These are phyloP conservation scores for Deinandra increscens DNA, from an alignment of 129 eudicot species.

Conservation along the genomic window DNA sequence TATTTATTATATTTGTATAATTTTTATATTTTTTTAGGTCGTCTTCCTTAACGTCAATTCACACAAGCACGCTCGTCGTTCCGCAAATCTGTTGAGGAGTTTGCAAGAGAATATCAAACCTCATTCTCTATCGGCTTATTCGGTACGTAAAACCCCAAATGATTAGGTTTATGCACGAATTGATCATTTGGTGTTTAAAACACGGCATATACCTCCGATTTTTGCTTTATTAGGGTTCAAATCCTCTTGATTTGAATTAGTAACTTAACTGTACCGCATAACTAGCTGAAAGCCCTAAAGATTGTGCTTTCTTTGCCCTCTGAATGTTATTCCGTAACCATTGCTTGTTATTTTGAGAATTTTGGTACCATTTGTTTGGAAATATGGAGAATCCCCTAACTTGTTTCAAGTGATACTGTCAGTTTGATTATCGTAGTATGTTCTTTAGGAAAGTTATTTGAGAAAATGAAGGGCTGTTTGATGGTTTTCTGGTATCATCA, in stretches of 20 bases:
- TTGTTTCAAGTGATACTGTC: background rate
- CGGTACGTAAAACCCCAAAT: constrained; percentile 18
- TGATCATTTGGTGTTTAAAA: background rate
- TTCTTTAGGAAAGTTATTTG: background rate
- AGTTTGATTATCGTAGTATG: background rate
- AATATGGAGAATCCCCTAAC: background rate
- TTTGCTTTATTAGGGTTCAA: constrained; percentile 6
- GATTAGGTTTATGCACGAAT: constrained; percentile 12
- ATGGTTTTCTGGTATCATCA: background rate
- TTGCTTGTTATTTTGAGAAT: background rate
- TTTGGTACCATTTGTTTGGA: background rate
- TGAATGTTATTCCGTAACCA: background rate
- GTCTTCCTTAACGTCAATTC: background rate
- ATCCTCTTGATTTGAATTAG: background rate
- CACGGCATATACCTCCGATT: background rate
- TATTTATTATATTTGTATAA: too few species aligned
- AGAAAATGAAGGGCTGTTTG: background rate
- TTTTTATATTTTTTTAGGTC: too few species aligned
- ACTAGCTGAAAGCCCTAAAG: constrained; percentile 23
- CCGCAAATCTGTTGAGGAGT: constrained; percentile 1
- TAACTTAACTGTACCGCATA: constrained; percentile 2
- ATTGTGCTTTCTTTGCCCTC: constrained; percentile 6
- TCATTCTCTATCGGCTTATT: constrained; percentile 12
- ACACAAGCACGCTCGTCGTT: constrained; percentile 3
- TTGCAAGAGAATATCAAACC: background rate